Evolutionary conservation across 148 eudicot genomes (phyloP).

Genomic region (Chenopodium quinoa): DNA sequence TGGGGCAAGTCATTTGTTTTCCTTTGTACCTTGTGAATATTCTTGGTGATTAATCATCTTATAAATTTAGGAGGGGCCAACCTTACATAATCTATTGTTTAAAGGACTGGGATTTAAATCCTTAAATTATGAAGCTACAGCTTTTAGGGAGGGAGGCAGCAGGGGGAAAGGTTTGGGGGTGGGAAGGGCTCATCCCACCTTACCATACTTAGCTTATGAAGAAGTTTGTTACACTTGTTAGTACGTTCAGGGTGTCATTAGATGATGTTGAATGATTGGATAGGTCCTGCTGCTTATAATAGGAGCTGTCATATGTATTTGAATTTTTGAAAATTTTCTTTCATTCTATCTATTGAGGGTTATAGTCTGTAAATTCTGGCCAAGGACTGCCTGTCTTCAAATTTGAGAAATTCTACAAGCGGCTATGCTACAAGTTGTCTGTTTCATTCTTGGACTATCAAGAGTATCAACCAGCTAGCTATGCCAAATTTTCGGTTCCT

Average conservation of each 20-base stretch:
- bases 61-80: neutral
- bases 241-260: neutral
- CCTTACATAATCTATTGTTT: neutral
- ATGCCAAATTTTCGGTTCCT: neutral
- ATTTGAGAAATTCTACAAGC: neutral
- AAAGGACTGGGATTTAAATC: neutral
- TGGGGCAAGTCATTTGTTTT: neutral
- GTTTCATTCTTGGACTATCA: neutral
- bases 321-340: neutral
- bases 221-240: neutral
- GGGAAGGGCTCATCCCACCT: neutral
- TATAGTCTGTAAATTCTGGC: neutral
- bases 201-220: neutral
- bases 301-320: neutral
- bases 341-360: neutral
- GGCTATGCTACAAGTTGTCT: neutral
- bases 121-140: neutral
- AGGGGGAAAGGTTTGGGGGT: neutral
- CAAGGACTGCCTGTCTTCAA: neutral
- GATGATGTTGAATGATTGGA: neutral
- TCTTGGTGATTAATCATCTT: neutral
- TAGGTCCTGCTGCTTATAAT: neutral
- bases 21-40: neutral
- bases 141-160: neutral
- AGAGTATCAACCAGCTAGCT: neutral